Evolutionary conservation across 2,329 filamentous ascomycete species (phyloP), one percentile per base, ranked within the genome.

Genomic region (Gaeumannomyces sp.): DNA sequence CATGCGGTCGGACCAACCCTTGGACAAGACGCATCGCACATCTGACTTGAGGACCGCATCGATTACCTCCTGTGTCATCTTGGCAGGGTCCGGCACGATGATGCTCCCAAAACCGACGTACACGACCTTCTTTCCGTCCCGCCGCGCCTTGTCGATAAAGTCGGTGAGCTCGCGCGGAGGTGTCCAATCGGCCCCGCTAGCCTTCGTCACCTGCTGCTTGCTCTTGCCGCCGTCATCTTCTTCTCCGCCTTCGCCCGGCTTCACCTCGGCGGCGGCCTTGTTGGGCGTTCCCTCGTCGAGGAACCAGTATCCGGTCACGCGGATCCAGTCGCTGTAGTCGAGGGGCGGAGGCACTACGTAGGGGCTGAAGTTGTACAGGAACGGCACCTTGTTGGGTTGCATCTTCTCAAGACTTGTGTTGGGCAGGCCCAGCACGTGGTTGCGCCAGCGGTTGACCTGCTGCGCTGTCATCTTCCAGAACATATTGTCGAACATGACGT

Each of bases 61-160:
- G 56, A 98, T 89, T 7, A 99, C 91, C n/a, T 94, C 93, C 70
- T 90, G 87, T 8, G 93, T 98, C 79, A 99, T 85, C 69, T 92
- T 92, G 65, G 86, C 88, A 3, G 94, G 92, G 72, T 99, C 92
- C 2, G 90, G 88, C 35, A 99, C 93, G 27, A 97, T 92, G 69
- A 99, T 97, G 5, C 93, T 97, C 2, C 95, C 95, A 72, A 99
- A 99, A 0, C 95, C 95, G 61, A 99, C 93, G 69, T 99, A 99
- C 0, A 98, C 94, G 16, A 99, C 79, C 80, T 95, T 97, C 80
- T 97, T 97, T 22, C 83, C 82, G 71, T 99, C 94, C 6, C 79
- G 80, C 3, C 91, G 85, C 4, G 95, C 94, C 71, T 89, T 87
- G n/a, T 84, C 77, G 73, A 99, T 98, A 72, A 99, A 99, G 4